Evolutionary conservation across 2,329 filamentous ascomycete genomes (phyloP).

Genomic region (Trichothecium sympodiale): DNA sequence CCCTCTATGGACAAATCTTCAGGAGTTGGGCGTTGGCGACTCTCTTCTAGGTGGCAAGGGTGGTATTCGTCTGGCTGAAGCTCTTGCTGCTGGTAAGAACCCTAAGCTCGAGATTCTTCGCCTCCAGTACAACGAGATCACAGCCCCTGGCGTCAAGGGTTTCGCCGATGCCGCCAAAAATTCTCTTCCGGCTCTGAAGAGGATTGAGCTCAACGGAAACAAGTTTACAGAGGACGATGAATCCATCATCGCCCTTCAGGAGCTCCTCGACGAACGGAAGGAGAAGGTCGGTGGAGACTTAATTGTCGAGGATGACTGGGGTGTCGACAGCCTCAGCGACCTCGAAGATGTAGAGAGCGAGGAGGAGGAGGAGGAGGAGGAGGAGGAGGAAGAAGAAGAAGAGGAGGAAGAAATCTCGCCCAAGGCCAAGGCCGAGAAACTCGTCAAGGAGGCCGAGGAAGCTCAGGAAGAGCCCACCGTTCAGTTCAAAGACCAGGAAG

Average conservation of each 20-base stretch:
- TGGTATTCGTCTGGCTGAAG: constrained; percentile 58
- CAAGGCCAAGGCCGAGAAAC: constrained; percentile 57
- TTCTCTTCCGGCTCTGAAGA: constrained; percentile 63
- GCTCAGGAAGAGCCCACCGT: constrained; percentile 65
- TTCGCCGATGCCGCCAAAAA: constrained; percentile 58
- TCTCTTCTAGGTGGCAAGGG: constrained; percentile 74
- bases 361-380: constrained; percentile 56
- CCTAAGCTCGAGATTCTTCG: constrained; percentile 68
- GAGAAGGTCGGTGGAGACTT: constrained; percentile 56
- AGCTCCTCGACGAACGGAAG: constrained; percentile 66
- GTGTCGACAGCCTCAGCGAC: constrained; percentile 76
- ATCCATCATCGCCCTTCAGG: constrained; percentile 55
- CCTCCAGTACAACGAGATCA: constrained; percentile 92
- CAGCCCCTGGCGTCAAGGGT: constrained; percentile 58
- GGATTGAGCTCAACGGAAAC: constrained; percentile 93
- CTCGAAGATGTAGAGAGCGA: constrained; percentile 67
- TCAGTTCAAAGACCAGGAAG: constrained; percentile 60
- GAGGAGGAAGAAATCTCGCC: constrained; percentile 54
- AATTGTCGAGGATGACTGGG: constrained; percentile 71
- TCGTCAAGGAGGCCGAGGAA: constrained; percentile 57
- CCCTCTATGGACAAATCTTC: constrained; percentile 60
- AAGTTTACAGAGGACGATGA: constrained; percentile 82
- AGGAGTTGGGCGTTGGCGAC: constrained; percentile 82
- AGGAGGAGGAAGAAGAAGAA: constrained; percentile 57
- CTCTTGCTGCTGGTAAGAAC: constrained; percentile 67